Percentiles rank a stretch among this genome's conserved stretches.
These are phyloP conservation scores for Dicorynia guianensis DNA, from an alignment of 306 rosid genomes.

Conservation along the genomic window DNA sequence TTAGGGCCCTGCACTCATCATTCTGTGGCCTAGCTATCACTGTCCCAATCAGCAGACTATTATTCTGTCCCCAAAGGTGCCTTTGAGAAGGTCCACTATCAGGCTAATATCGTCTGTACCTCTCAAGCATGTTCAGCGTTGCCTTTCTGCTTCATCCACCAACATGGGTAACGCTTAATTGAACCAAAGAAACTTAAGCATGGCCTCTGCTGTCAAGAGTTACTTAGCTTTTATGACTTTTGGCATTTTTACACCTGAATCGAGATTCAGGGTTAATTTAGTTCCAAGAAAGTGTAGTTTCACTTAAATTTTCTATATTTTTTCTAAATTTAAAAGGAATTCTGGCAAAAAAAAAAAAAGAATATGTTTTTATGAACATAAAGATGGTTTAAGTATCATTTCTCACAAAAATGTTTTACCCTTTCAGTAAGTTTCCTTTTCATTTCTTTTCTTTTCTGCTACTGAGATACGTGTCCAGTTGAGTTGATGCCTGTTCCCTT, in stretches of 20 bases:
- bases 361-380: too few relatives aligned
- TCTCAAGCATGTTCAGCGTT: conserved; percentile 35
- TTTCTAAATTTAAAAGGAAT: conserved; percentile 9
- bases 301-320: background rate
- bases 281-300: background rate
- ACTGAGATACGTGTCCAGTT: too few relatives aligned
- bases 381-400: too few relatives aligned
- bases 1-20: conserved; percentile 25
- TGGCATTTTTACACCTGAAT: background rate
- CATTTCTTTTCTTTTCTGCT: too few relatives aligned
- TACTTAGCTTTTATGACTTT: background rate
- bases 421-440: too few relatives aligned
- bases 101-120: conserved; percentile 36
- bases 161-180: conserved; percentile 34
- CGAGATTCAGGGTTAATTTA: background rate
- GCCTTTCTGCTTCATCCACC: conserved; percentile 47
- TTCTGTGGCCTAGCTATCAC: conserved; percentile 44
- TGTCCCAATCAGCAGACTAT: conserved; percentile 51
- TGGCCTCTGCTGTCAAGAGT: background rate
- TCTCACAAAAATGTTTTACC: too few relatives aligned
- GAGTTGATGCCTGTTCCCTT: background rate
- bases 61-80: conserved; percentile 45
- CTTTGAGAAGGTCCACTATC: conserved; percentile 57
- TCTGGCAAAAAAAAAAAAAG: background rate
- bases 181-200: conserved; percentile 4